A percentile compares a stretch with the other conserved stretches of the same genome.
These are phyloP conservation scores for Aureobasidium sp. DNA, from an alignment of 2,329 filamentous ascomycete species.

Conservation along the genomic window DNA sequence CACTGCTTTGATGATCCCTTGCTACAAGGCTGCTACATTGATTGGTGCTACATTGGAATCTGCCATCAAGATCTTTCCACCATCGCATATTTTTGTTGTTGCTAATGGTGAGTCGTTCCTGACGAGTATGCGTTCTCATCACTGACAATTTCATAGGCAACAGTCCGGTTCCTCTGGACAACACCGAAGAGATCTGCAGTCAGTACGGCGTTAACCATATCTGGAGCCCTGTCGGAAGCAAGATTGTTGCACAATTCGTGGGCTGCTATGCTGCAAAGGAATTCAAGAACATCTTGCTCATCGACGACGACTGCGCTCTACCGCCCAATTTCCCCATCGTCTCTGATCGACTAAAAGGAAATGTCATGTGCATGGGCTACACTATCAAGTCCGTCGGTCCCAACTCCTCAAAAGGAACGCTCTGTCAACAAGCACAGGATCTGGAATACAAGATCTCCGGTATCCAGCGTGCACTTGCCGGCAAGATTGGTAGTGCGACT, in stretches of 20 bases:
- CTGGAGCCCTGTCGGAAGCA: slow-evolving; percentile 55
- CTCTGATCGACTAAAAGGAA: slow-evolving; percentile 45
- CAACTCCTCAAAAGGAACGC: slow-evolving; percentile 24
- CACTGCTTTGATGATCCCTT: slow-evolving; percentile 53
- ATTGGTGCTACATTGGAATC: slow-evolving; percentile 49
- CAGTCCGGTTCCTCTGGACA: slow-evolving; percentile 50
- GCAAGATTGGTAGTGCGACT: slow-evolving; percentile 51
- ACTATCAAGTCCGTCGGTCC: slow-evolving; percentile 47
- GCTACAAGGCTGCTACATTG: slow-evolving; percentile 51
- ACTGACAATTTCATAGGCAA: no score
- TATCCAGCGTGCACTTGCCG: slow-evolving; percentile 49
- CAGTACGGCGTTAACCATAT: slow-evolving; percentile 53
- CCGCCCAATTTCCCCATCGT: slow-evolving; percentile 55
- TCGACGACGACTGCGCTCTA: slow-evolving; percentile 56
- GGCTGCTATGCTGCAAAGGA: slow-evolving; percentile 51
- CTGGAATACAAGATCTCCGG: slow-evolving; percentile 60
- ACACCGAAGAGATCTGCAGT: slow-evolving; percentile 52
- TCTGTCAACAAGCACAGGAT: slow-evolving; percentile 47
- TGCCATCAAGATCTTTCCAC: slow-evolving; percentile 52
- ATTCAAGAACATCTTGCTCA: slow-evolving; percentile 53
- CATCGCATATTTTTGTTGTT: slow-evolving; percentile 52
- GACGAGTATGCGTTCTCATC: no score
- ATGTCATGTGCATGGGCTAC: slow-evolving; percentile 53
- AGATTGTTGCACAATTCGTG: slow-evolving; percentile 57
- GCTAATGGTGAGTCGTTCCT: no score